Evolutionary conservation across 331 rosid species (phyloP).

Genomic region (Spiraea crenata): DNA sequence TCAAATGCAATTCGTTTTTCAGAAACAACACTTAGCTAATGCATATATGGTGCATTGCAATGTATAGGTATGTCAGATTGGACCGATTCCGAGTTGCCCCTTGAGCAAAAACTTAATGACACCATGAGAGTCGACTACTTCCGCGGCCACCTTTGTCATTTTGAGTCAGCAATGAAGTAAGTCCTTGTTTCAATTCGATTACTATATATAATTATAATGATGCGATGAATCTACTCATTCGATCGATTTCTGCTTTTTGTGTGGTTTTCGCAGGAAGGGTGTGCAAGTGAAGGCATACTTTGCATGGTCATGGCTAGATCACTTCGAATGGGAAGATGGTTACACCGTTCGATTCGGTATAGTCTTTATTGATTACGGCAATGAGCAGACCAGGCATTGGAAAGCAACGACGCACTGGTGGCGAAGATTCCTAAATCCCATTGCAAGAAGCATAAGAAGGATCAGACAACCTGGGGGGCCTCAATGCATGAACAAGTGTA

Average conservation of each 20-base stretch:
- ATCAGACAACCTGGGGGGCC: not conserved
- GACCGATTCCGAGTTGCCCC: too few species aligned
- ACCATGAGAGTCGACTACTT: constrained; percentile 13
- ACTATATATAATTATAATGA: not conserved
- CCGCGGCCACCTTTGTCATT: constrained; percentile 22
- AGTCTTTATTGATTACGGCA: constrained; percentile 48
- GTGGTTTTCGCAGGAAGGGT: constrained; percentile 33
- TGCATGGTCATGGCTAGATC: constrained; percentile 74
- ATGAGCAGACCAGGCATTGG: constrained; percentile 42
- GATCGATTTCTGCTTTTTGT: not conserved
- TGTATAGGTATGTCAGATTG: too few species aligned
- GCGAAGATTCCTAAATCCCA: constrained; percentile 33
- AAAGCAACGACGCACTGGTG: constrained; percentile 62
- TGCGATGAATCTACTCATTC: not conserved
- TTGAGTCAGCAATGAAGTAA: constrained; percentile 31
- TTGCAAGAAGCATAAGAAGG: not conserved
- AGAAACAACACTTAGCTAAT: too few species aligned
- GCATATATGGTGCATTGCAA: too few species aligned
- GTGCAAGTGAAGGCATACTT: constrained; percentile 55
- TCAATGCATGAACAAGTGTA: too few species aligned
- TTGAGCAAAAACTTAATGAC: too few species aligned
- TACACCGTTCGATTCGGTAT: constrained; percentile 54
- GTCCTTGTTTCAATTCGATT: not conserved
- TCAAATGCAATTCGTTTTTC: too few species aligned
- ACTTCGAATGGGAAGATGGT: constrained; percentile 63